Evolutionary conservation across 1,284 basidiomycete species (phyloP).

Genomic region (Ustilago sp.): DNA sequence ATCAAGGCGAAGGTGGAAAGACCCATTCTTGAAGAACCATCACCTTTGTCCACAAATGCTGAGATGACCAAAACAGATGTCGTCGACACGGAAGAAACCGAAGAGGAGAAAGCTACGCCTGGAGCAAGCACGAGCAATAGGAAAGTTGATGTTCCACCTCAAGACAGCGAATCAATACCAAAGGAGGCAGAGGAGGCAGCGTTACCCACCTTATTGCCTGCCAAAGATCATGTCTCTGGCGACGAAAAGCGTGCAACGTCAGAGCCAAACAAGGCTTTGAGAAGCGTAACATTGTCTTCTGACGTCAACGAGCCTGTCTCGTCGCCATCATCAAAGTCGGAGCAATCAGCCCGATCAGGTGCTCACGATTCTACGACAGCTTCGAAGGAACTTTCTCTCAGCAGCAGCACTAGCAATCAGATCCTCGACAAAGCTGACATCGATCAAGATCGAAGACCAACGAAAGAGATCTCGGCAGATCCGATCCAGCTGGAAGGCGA

Average conservation of each 20-base stretch:
- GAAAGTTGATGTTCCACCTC: not conserved
- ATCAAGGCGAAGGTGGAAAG: not conserved
- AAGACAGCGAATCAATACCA: not conserved
- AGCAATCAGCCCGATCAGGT: too few relatives aligned
- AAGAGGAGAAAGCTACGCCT: not conserved
- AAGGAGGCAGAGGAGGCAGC: not conserved
- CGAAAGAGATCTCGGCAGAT: conserved; percentile 17
- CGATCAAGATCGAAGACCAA: conserved; percentile 15
- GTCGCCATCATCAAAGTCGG: not conserved
- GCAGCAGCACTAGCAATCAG: not conserved
- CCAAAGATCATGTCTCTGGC: not conserved
- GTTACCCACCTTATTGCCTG: not conserved
- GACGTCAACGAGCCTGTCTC: not conserved
- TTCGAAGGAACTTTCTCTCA: not conserved
- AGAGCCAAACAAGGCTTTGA: not conserved
- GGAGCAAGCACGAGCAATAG: not conserved
- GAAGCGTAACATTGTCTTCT: not conserved
- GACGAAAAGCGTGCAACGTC: not conserved
- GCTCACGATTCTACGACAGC: not conserved
- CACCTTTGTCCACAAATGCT: not conserved
- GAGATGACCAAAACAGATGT: not conserved
- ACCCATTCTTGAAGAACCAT: not conserved
- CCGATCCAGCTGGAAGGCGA: conserved; percentile 9
- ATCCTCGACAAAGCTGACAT: not conserved
- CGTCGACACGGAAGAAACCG: not conserved